These are phyloP conservation scores for Exophiala alcalophila DNA, from an alignment of 2,329 filamentous ascomycete species.

Conservation along the genomic window DNA sequence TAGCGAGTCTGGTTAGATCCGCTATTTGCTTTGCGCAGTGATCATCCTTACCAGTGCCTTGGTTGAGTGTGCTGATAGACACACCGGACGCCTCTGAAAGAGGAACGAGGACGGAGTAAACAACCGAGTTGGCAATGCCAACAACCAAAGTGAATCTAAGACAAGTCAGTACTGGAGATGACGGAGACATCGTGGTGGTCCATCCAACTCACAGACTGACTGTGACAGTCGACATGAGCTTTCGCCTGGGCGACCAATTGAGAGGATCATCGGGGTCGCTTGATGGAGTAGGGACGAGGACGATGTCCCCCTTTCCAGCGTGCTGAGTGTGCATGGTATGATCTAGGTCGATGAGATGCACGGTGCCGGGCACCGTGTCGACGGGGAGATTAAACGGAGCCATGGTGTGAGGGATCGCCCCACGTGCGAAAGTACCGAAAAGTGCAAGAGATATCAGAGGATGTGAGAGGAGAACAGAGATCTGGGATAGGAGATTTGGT, in stretches of 20 bases:
- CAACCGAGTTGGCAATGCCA: constrained; percentile 35
- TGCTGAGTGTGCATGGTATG: constrained; percentile 31
- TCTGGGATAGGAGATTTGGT: no score
- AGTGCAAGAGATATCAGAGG: no score
- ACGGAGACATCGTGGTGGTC: constrained; percentile 4
- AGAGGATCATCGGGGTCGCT: constrained; percentile 42
- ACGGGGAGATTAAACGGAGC: constrained; percentile 18
- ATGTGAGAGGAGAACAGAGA: no score
- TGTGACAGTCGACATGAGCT: constrained; percentile 35
- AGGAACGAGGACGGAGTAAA: constrained; percentile 38
- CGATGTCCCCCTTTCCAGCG: constrained; percentile 31
- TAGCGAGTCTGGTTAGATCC: no score
- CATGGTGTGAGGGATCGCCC: no score
- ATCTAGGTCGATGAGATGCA: constrained; percentile 38
- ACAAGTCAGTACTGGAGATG: constrained; percentile 11
- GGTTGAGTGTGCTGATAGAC: constrained; percentile 45
- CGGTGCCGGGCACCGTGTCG: constrained; percentile 36
- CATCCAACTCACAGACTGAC: constrained; percentile 36
- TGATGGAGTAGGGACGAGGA: constrained; percentile 38
- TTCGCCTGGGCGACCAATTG: constrained; percentile 38
- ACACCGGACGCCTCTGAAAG: constrained; percentile 45
- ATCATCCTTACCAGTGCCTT: no score
- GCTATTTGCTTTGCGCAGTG: no score
- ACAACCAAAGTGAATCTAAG: constrained; percentile 37
- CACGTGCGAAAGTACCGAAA: no score